Base-by-base conservation (phyloP, 345 rosid genomes). In the Sisymbrium irio region DNA sequence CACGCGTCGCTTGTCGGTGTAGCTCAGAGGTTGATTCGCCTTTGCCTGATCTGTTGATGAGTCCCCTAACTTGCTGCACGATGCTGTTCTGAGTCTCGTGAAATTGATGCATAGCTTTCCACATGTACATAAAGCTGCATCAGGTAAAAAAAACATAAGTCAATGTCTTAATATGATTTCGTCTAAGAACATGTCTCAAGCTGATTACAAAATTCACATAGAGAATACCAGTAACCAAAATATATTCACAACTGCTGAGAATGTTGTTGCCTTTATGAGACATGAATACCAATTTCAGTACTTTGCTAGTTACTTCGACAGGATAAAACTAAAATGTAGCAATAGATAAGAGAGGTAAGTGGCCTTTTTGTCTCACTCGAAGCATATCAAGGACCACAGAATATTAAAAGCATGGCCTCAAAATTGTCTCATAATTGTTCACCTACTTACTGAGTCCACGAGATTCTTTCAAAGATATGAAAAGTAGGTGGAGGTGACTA, bases 121-220 rank as follows among this genome's bases (percentile, higher is more conserved):
- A 94, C 98, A 94, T 88, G 79, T 89, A 89, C 98, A 89, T 89
- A 72, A 88, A 87, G 79, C 98, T 94, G 92, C 79, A 85, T 59
- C 47, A 36, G 37, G 65, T 53, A 12, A 60, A 14, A 14, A 41
- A 15, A 54, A 27, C 15, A 50, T 7, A 60, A 11, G 39, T 60
- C 46, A 60, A 11, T 40, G 27, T 19, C 65, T 35, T 35, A 18
- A 5, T 18, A 35, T 58, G 41, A 33, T 35, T 58, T 58, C 35
- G 30, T 59, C 45, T 11, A 18, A 36, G 22, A 57, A 33, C n/a
- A n/a, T n/a, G n/a, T n/a, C n/a, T n/a, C n/a, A n/a, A n/a, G n/a
- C n/a, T n/a, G n/a, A n/a, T n/a, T n/a, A n/a, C n/a, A n/a, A n/a
- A n/a, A n/a, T n/a, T n/a, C n/a, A n/a, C n/a, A 56, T 2, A 25